Conservation (phyloP, 805 yeast species). For the Teunomyces kruisii region DNA sequence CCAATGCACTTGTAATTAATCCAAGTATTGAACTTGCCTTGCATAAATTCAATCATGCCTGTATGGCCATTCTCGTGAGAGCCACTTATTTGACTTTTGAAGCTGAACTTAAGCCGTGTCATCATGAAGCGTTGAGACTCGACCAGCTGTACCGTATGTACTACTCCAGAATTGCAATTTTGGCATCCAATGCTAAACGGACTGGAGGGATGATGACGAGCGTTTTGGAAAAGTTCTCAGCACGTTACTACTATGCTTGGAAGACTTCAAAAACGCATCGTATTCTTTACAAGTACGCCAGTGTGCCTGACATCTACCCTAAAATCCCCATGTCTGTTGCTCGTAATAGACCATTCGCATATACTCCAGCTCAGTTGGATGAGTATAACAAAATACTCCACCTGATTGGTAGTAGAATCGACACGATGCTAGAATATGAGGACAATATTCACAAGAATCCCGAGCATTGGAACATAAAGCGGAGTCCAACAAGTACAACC, state of each 20-base stretch:
- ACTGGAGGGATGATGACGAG: slow-evolving; percentile 9
- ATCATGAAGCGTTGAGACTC: slow-evolving; percentile 6
- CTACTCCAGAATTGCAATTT: slow-evolving; percentile 6
- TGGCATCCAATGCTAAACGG: slow-evolving; percentile 9
- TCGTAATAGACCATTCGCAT: slow-evolving; percentile 7
- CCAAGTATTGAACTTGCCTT: slow-evolving; percentile 9
- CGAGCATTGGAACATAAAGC: slow-evolving; percentile 5
- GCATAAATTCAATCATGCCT: slow-evolving; percentile 11
- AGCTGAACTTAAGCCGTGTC: slow-evolving; percentile 14
- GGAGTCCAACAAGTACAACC: slow-evolving; percentile 1
- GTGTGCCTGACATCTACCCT: not conserved
- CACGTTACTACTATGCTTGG: slow-evolving; percentile 14
- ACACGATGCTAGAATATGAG: slow-evolving; percentile 7
- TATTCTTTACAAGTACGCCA: not conserved
- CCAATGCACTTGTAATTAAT: slow-evolving; percentile 9
- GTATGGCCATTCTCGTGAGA: slow-evolving; percentile 20
- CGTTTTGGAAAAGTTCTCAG: slow-evolving; percentile 9
- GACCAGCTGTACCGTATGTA: slow-evolving; percentile 11
- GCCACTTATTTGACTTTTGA: slow-evolving; percentile 13
- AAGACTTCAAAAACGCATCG: slow-evolving; percentile 14
- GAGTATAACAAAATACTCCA: slow-evolving; percentile 8
- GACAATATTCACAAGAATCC: slow-evolving; percentile 7
- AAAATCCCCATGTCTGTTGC: not conserved
- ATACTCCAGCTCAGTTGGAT: slow-evolving; percentile 11
- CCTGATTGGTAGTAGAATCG: slow-evolving; percentile 6